phyloP scores from a whole-genome alignment of 2,329 filamentous ascomycete species.

The Ceratocystis lukuohia region DNA sequence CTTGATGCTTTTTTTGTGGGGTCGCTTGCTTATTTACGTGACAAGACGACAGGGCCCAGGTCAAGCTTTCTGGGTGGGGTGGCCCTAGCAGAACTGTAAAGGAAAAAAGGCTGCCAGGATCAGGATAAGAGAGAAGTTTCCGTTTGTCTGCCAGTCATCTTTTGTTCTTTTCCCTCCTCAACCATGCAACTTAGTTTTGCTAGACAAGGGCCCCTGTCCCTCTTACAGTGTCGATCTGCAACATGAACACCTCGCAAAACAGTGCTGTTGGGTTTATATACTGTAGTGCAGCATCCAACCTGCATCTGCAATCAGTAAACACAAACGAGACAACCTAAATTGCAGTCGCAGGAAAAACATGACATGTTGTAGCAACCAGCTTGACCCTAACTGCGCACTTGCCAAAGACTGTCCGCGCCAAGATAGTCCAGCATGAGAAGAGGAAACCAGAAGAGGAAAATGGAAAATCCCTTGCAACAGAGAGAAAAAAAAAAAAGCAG shows the following conservation, averaged over 20 bases:
- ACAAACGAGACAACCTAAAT: conserved; percentile 13
- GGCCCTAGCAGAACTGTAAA: background rate
- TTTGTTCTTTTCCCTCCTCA: conserved; percentile 5
- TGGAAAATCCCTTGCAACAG: background rate
- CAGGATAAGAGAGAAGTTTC: conserved; percentile 10
- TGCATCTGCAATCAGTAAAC: conserved; percentile 1
- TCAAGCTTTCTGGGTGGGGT: background rate
- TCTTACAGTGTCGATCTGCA: conserved; percentile 7
- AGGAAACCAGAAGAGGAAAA: background rate
- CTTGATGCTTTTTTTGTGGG: background rate
- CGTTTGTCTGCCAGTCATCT: conserved; percentile 11
- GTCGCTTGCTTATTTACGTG: background rate
- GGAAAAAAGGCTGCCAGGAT: background rate
- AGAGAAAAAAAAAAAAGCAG: background rate
- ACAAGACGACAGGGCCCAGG: background rate
- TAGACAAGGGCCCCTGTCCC: conserved; percentile 1
- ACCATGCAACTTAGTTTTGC: background rate
- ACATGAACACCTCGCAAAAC: background rate
- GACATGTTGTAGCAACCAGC: background rate
- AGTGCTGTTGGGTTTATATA: background rate
- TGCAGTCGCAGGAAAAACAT: background rate
- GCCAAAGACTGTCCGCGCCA: background rate
- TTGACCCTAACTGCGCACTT: background rate
- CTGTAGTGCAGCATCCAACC: background rate
- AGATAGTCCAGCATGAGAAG: background rate